Evolutionary conservation across 768 basidiomycete genomes (phyloP).

Genomic region (Inosperma sp.): DNA sequence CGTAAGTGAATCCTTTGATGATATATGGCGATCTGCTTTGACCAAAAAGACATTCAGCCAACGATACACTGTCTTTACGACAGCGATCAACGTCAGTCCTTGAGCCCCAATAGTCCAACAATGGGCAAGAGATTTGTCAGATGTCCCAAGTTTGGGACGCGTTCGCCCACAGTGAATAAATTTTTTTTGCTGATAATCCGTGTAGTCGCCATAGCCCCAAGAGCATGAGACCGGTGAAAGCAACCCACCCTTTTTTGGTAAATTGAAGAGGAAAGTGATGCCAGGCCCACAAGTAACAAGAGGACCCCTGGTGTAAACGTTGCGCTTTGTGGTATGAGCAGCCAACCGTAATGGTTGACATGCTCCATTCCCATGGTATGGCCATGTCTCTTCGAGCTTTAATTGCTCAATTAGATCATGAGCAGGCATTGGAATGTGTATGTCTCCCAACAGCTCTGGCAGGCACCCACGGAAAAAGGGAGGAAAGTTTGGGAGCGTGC

Average conservation of each 20-base stretch:
- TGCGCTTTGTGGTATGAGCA: background rate
- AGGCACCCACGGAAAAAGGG: no score
- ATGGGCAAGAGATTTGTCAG: background rate
- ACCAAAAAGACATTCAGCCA: background rate
- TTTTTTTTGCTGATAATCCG: no score
- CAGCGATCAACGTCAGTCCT: no score
- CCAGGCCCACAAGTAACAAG: no score
- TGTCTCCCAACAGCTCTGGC: constrained; percentile 8
- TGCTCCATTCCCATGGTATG: constrained; percentile 56
- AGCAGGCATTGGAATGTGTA: constrained; percentile 13
- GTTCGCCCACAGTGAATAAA: no score
- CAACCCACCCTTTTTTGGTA: no score
- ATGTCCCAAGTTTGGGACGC: background rate
- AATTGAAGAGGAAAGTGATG: no score
- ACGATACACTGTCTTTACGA: background rate
- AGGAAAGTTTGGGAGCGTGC: no score
- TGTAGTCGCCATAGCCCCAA: background rate
- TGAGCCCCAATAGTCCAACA: background rate
- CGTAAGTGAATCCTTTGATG: no score
- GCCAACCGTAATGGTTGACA: constrained; percentile 25
- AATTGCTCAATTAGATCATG: constrained; percentile 32
- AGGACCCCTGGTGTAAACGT: no score
- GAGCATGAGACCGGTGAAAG: no score
- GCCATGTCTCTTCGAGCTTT: constrained; percentile 25
- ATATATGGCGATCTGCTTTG: no score